A percentile compares a stretch with the other conserved stretches of the same genome.
Evolutionary conservation across 2,329 filamentous ascomycete species (phyloP).

Genomic region (Alternaria consortialis): DNA sequence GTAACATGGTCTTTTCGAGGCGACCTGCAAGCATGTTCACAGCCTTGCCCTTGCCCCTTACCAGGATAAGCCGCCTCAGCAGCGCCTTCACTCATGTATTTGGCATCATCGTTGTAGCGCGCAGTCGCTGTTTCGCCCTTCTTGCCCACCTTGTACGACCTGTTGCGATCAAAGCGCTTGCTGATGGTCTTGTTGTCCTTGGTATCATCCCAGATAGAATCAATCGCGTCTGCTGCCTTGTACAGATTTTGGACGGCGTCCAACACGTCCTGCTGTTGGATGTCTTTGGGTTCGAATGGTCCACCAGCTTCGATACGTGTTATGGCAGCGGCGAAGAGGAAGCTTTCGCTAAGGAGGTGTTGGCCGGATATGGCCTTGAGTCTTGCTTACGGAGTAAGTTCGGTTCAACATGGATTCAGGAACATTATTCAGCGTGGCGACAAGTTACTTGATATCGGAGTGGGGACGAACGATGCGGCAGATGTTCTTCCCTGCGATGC

Average conservation of each 20-base stretch:
- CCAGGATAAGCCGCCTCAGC: not conserved
- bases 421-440: not conserved
- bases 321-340: not conserved
- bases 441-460: not conserved
- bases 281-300: too few relatives aligned
- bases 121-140: not conserved
- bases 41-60: conserved; percentile 1
- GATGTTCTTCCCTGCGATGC: not conserved
- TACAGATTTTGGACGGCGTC: not conserved
- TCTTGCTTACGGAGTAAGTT: too few relatives aligned
- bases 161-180: not conserved
- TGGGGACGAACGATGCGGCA: not conserved
- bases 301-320: too few relatives aligned
- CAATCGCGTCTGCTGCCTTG: not conserved
- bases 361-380: not conserved
- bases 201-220: not conserved
- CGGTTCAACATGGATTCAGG: not conserved
- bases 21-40: not conserved
- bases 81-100: not conserved
- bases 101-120: not conserved
- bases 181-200: not conserved
- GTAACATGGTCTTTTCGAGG: not conserved
- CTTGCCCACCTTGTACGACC: not conserved
- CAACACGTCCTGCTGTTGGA: not conserved
- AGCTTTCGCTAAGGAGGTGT: not conserved